Base-by-base conservation (phyloP, 139 green algal genomes). In the Chlorella sp. region DNA sequence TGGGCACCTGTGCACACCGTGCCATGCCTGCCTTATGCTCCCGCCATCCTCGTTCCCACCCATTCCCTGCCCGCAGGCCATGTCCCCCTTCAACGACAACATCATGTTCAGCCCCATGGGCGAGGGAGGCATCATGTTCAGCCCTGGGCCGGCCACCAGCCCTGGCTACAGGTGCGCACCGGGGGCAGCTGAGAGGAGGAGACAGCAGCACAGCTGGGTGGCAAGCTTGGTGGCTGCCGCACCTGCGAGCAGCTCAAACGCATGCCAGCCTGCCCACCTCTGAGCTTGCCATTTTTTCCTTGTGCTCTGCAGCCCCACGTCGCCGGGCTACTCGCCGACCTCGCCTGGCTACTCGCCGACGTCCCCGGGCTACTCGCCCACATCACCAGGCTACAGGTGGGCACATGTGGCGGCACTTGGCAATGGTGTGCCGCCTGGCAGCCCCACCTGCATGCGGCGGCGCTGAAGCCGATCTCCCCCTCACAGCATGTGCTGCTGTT, bases 91-190 rank as follows among this genome's bases (percentile, higher is more conserved):
- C 73, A 76, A 87, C 43, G 83, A 86, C 62, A 74, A 73, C 84
- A 73, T 92, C 44, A 70, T 76, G 8, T 95, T 94, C 73, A 95
- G 91, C 24, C 94, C 94, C 32, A 87, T 86, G n/a, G 76, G 76
- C 4, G 84, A 30, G 11, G 85, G 85, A 20, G 83, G 78, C 60
- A 44, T 76, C 36, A 65, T 79, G 51, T 91, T 93, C 79, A 92
- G 90, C 16, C 91, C 92, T 4, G 89, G 87, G 0, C 94, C 94
- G 82, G 89, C 92, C 44, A 97, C 92, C 7, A 91, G 79, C 22
- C 96, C 95, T 3, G 87, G 89, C 38, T 97, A 97, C 85, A 92
- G 73, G 73, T 80, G 73, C 6, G 73, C 30, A 60, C 32, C 9
- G 44, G 26, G 4, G 70, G 70, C 20, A 41, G 40, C 4, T 9